A percentile compares a stretch with the other conserved stretches of the same genome.
These are phyloP conservation scores for Solanum sejunctum DNA, from an alignment of 257 asterid genomes.

Conservation along the genomic window DNA sequence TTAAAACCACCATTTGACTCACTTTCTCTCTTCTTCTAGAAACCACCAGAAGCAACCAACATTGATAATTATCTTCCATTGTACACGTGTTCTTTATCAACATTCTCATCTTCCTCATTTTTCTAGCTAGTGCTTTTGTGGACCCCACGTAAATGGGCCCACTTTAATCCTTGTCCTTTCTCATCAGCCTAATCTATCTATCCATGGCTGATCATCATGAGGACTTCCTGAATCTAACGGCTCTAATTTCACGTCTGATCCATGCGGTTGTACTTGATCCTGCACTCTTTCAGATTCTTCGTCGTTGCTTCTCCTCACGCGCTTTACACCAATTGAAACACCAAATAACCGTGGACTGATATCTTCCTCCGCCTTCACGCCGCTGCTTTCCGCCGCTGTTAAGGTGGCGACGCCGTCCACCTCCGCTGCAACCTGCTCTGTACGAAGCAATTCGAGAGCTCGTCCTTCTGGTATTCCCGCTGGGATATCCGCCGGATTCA, in stretches of 20 bases:
- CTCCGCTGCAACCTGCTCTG: conserved; percentile 5
- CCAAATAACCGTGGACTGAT: conserved; percentile 52
- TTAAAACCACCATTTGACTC: background rate
- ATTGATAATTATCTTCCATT: background rate
- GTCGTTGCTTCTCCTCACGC: conserved; percentile 18
- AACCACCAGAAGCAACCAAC: conserved; percentile 2
- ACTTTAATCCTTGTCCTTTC: background rate
- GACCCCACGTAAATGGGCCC: background rate
- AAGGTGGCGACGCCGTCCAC: conserved; percentile 6
- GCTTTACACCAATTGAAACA: conserved; percentile 43
- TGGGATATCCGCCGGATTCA: conserved; percentile 12
- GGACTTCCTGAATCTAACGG: conserved; percentile 24
- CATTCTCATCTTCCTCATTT: background rate
- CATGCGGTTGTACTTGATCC: conserved; percentile 7
- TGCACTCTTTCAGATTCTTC: background rate
- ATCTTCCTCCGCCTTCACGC: conserved; percentile 1
- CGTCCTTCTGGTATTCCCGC: conserved; percentile 14
- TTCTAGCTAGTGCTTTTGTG: background rate
- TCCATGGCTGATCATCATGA: background rate
- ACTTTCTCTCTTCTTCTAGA: background rate
- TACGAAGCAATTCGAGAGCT: conserved; percentile 8
- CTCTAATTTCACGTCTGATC: conserved; percentile 27
- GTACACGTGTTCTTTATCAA: conserved; percentile 6
- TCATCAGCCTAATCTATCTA: background rate
- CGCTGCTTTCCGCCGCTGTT: background rate